Base-by-base conservation (phyloP, 257 asterid genomes). In the Gardenia jasminoides region DNA sequence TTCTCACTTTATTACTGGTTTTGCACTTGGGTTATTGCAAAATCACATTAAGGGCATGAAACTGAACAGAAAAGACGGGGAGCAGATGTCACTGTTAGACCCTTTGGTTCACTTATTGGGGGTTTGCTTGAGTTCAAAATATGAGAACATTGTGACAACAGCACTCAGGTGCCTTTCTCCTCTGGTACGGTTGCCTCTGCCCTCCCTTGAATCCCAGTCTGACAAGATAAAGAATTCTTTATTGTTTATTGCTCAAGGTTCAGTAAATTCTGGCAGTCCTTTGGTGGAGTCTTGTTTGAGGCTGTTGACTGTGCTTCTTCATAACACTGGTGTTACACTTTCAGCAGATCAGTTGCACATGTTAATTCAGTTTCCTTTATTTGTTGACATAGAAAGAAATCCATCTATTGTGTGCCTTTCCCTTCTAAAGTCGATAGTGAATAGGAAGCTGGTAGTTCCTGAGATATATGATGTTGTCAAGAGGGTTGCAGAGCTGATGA, bases 281-380 rank as follows among this genome's bases (percentile, higher is more conserved):
- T 76, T 92, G 85, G 84, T 88, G 61, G 99, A 95, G 81, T 87
- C 99, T 76, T 95, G 98, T 72, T 76, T 93, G 79, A 88, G 89
- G 87, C 84, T 92, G 89, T 82, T 95, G 85, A 89, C 93, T 8
- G 85, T 83, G 54, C 97, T 95, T 82, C 83, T 93, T 22, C 91
- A 88, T 52, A 89, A 87, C 83, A 87, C 90, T 72, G 86, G 88
- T 80, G 88, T 92, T 76, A 91, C 94, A 33, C 96, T 93, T 73
- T 89, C 99, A 19, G 78, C 88, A 50, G 93, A 89, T 74, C 98
- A 95, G 84, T 82, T 95, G 83, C 91, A 92, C 81, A 87, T 90
- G 92, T 80, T 95, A 81, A 86, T 93, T 80, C 97, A 91, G 64
- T 93, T 95, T 83, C 98, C 99, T 0, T 68, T 95, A 79, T 93